phyloP scores from a whole-genome alignment of 2,329 filamentous ascomycete species.

The Claviceps sorghi region DNA sequence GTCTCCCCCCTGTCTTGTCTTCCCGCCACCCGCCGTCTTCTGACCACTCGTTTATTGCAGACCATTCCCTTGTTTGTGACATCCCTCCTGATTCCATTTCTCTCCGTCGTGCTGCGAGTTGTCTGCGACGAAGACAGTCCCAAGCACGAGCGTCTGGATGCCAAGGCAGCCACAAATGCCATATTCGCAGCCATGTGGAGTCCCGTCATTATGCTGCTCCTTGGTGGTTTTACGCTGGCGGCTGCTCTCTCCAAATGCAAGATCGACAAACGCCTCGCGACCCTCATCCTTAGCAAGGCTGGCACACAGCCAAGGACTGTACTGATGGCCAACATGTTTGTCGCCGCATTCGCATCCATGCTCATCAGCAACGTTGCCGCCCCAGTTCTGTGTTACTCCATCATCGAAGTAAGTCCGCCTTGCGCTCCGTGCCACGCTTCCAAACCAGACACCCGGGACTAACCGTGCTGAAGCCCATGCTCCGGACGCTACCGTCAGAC shows the following conservation, averaged over 20 bases:
- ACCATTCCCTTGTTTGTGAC: conserved; percentile 96
- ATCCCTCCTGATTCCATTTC: conserved; percentile 81
- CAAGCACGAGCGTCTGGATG: conserved; percentile 52
- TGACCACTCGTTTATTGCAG: conserved; percentile 24
- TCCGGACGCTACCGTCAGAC: conserved; percentile 80
- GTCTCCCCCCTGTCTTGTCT: background rate
- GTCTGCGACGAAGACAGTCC: conserved; percentile 54
- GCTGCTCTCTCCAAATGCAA: conserved; percentile 93
- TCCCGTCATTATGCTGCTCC: conserved; percentile 92
- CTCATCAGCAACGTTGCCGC: conserved; percentile 98
- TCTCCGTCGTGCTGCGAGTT: conserved; percentile 75
- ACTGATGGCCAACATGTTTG: conserved; percentile 94
- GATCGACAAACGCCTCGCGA: conserved; percentile 94
- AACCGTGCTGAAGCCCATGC: conserved; percentile 50
- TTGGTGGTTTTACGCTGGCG: conserved; percentile 91
- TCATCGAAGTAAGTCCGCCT: conserved; percentile 60
- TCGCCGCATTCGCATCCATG: conserved; percentile 96
- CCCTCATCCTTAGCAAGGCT: conserved; percentile 89
- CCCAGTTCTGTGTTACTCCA: conserved; percentile 91
- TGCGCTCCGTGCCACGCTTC: background rate
- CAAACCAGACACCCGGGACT: background rate
- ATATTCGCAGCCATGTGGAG: conserved; percentile 98
- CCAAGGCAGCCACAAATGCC: conserved; percentile 66
- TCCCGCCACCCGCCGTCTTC: background rate
- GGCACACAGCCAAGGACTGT: conserved; percentile 82